Evolutionary conservation across 2,329 filamentous ascomycete species (phyloP).

Genomic region (Endoconidiophora laricicola): DNA sequence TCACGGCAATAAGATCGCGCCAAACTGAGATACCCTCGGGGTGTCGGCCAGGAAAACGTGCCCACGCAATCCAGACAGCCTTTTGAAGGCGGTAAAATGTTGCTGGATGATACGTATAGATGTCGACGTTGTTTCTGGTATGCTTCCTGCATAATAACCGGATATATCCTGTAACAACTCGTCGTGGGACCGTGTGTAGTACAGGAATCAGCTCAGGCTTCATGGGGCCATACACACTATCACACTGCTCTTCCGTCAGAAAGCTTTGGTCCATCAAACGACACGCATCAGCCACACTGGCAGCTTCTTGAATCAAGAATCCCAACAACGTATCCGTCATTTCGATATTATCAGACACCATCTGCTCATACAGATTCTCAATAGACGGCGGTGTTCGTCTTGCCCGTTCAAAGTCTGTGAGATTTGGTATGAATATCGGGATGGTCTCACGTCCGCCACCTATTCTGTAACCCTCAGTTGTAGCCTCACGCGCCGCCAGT

Average conservation of each 20-base stretch:
- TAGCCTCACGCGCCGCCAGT: conserved; percentile 24
- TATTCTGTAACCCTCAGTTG: conserved; percentile 13
- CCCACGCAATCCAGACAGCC: conserved; percentile 9
- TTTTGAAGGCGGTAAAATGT: conserved; percentile 12
- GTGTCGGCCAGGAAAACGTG: conserved; percentile 3
- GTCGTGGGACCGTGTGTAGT: conserved; percentile 8
- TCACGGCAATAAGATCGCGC: conserved; percentile 1
- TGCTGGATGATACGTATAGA: conserved; percentile 4
- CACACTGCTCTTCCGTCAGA: conserved; percentile 3
- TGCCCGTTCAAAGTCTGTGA: conserved; percentile 47
- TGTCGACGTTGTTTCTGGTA: conserved; percentile 2
- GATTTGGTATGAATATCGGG: conserved; percentile 26
- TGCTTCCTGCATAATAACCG: conserved; percentile 12
- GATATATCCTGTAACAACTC: conserved; percentile 12
- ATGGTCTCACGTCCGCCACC: conserved; percentile 16
- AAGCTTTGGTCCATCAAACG: conserved; percentile 4
- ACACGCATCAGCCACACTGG: conserved; percentile 15
- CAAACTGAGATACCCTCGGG: conserved; percentile 2
- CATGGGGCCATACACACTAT: conserved; percentile 13
- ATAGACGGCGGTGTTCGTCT: conserved; percentile 43
- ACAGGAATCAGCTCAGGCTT: neutral
- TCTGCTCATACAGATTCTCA: conserved; percentile 39
- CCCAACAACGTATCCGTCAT: conserved; percentile 34
- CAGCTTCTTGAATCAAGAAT: conserved; percentile 38
- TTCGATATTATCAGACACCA: conserved; percentile 32